These are phyloP conservation scores for Fraxinus angustifolia DNA, from an alignment of 305 asterid species.

Conservation along the genomic window DNA sequence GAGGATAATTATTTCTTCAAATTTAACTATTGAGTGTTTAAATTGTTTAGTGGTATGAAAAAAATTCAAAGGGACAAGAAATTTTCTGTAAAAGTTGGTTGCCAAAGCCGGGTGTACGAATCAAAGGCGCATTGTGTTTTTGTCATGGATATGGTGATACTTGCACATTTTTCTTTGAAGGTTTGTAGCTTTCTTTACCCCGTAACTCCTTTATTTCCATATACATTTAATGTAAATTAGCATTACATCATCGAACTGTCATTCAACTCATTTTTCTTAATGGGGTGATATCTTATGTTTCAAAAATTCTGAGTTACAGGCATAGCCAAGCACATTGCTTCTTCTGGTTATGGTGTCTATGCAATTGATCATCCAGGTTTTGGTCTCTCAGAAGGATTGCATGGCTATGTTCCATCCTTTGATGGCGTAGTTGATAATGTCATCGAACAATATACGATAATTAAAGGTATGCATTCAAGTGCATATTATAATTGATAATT, in stretches of 20 bases:
- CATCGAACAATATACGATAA: conserved; percentile 57
- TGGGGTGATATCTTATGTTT: conserved; percentile 1
- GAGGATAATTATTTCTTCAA: background rate
- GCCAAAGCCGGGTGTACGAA: conserved; percentile 78
- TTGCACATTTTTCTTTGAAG: conserved; percentile 97
- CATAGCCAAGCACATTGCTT: conserved; percentile 80
- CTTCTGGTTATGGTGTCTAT: conserved; percentile 80
- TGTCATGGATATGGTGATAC: conserved; percentile 98
- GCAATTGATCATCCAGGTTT: conserved; percentile 96
- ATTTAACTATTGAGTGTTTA: conserved; percentile 2
- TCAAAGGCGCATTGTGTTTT: conserved; percentile 85
- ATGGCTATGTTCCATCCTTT: conserved; percentile 77
- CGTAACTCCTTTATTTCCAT: background rate
- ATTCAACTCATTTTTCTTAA: background rate
- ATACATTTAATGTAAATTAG: background rate
- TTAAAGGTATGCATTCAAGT: conserved; percentile 49
- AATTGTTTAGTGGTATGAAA: conserved; percentile 69
- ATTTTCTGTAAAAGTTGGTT: conserved; percentile 92
- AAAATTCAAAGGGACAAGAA: conserved; percentile 74
- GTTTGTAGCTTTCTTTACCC: conserved; percentile 35
- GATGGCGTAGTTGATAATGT: conserved; percentile 78
- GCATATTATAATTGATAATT: background rate
- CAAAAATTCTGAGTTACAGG: conserved; percentile 42
- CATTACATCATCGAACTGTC: background rate
- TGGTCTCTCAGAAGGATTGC: conserved; percentile 91